Conservation (phyloP, 306 rosid genomes). For the Coriaria nepalensis region DNA sequence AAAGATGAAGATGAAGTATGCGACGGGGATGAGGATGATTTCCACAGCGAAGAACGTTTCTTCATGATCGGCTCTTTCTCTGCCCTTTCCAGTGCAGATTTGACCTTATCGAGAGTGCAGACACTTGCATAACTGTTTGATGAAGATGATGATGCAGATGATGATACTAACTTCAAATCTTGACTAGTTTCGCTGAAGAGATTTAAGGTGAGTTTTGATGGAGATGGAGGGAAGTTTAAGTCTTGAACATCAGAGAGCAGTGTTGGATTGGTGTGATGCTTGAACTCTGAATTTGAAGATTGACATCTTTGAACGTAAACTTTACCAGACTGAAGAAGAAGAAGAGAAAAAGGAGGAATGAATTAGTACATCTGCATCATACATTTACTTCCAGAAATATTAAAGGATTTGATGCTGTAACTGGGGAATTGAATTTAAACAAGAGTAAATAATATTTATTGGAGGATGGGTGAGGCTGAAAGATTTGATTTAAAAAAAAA, state of each 20-base stretch:
- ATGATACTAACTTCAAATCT: conserved; percentile 48
- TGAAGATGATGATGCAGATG: conserved; percentile 13
- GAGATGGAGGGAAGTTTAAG: conserved; percentile 57
- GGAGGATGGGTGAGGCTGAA: no score
- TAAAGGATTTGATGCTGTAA: no score
- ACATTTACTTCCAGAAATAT: not conserved
- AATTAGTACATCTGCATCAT: not conserved
- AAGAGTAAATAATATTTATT: not conserved
- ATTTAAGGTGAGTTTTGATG: conserved; percentile 39
- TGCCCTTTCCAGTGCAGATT: conserved; percentile 85
- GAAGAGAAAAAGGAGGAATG: not conserved
- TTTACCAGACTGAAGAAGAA: conserved; percentile 68
- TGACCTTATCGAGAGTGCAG: conserved; percentile 91
- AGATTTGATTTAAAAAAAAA: not conserved
- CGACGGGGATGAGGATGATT: conserved; percentile 45
- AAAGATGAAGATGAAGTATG: conserved; percentile 57
- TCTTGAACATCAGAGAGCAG: conserved; percentile 44
- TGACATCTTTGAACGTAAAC: conserved; percentile 62
- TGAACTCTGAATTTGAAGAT: conserved; percentile 26
- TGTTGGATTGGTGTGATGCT: conserved; percentile 23
- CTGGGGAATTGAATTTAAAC: no score
- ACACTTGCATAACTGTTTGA: conserved; percentile 64
- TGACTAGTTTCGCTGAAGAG: conserved; percentile 58
- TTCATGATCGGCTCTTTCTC: conserved; percentile 56
- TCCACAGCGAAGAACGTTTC: conserved; percentile 42